Conservation (phyloP, 345 rosid species). For the Dipteronia dyeriana region DNA sequence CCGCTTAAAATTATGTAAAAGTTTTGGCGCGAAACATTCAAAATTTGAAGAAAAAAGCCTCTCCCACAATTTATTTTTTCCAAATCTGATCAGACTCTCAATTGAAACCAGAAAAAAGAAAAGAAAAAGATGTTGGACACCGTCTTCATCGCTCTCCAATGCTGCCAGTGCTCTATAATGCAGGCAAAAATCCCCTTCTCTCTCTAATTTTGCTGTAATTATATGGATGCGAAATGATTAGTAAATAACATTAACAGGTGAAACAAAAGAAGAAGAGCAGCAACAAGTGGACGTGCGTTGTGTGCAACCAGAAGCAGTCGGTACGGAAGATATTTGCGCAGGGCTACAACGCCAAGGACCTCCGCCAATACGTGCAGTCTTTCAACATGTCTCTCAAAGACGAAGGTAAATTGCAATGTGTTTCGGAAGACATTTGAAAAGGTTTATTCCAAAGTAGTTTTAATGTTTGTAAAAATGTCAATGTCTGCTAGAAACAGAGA, state of each 20-base stretch:
- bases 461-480: no score
- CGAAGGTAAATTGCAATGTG: no score
- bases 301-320: conserved; percentile 86
- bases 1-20: not conserved
- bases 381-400: conserved; percentile 71
- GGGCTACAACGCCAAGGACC: conserved; percentile 68
- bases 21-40: conserved; percentile 10
- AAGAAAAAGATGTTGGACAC: conserved; percentile 31
- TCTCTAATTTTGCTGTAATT: not conserved
- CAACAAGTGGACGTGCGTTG: conserved; percentile 82
- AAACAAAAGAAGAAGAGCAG: conserved; percentile 81
- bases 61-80: not conserved
- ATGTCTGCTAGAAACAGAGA: conserved; percentile 36
- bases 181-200: conserved; percentile 44
- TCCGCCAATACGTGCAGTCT: conserved; percentile 72
- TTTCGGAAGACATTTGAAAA: no score
- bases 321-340: conserved; percentile 62
- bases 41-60: not conserved
- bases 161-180: conserved; percentile 87
- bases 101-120: not conserved
- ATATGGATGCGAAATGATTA: not conserved
- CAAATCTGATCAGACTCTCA: not conserved
- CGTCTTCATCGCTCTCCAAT: conserved; percentile 69
- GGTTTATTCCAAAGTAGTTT: no score
- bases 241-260: conserved; percentile 42